Conservation (phyloP, 352 stramenopile species). For the Peronospora tabacina region DNA sequence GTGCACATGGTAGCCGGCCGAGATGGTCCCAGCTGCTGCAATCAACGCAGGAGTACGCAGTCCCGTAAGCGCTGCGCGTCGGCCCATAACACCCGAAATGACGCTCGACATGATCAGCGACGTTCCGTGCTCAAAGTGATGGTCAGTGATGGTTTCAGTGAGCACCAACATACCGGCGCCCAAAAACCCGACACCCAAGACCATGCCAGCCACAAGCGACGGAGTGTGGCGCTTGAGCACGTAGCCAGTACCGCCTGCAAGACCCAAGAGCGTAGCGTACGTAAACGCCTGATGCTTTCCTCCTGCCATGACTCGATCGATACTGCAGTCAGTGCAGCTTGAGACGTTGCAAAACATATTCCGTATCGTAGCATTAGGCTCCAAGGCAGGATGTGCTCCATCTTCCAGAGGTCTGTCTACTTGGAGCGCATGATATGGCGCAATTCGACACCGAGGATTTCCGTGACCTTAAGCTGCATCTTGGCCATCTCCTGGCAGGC, state of each 20-base stretch:
- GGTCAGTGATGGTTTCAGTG: constrained; percentile 61
- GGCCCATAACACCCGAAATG: constrained; percentile 52
- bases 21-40: constrained; percentile 42
- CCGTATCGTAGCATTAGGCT: background rate
- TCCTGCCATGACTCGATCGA: constrained; percentile 16
- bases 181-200: constrained; percentile 58
- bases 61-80: constrained; percentile 40
- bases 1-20: constrained; percentile 65
- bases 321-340: background rate
- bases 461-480: constrained; percentile 79
- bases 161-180: constrained; percentile 55
- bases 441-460: constrained; percentile 79
- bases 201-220: constrained; percentile 60
- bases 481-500: constrained; percentile 68
- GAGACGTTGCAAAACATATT: constrained; percentile 6
- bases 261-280: constrained; percentile 55
- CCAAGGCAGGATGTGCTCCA: background rate
- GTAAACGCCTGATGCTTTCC: constrained; percentile 63
- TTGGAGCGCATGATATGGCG: constrained; percentile 81
- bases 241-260: constrained; percentile 57
- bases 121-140: constrained; percentile 63
- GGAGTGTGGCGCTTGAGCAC: constrained; percentile 49
- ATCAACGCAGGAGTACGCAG: constrained; percentile 37
- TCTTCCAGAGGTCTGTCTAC: constrained; percentile 21
- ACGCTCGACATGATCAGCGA: constrained; percentile 60